phyloP scores from a whole-genome alignment of 176 grass and related monocot species.

The Phyllostachys edulis region DNA sequence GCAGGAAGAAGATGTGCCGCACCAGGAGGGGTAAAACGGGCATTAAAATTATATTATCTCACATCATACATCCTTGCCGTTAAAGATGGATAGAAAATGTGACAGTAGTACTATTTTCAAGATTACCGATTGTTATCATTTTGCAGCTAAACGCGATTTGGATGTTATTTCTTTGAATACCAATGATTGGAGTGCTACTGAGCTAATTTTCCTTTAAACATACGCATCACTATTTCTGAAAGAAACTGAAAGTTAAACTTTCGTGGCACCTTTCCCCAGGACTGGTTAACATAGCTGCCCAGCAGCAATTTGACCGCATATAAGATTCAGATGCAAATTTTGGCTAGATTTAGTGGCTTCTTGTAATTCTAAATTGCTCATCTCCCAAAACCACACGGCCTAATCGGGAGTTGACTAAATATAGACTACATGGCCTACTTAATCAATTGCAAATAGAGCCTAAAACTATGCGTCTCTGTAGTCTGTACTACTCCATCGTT shows the following conservation, averaged over 20 bases:
- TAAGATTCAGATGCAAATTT: conserved; percentile 18
- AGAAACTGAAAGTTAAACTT: conserved; percentile 1
- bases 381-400: conserved; percentile 44
- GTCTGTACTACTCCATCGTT: background rate
- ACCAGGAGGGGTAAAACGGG: too few relatives aligned
- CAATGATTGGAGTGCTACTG: too few relatives aligned
- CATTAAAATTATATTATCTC: too few relatives aligned
- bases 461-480: background rate
- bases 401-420: conserved; percentile 30
- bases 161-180: too few relatives aligned
- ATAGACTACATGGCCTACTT: conserved; percentile 38
- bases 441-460: conserved; percentile 6
- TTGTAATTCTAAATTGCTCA: conserved; percentile 18
- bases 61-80: too few relatives aligned
- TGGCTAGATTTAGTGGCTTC: conserved; percentile 24
- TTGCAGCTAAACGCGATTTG: too few relatives aligned
- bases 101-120: too few relatives aligned
- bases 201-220: too few relatives aligned
- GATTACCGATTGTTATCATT: too few relatives aligned
- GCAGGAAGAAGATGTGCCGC: too few relatives aligned
- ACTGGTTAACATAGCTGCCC: background rate
- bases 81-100: too few relatives aligned
- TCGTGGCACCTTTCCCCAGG: conserved; percentile 1
- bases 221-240: background rate
- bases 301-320: background rate